These are phyloP conservation scores for Trypanosoma theileri DNA, from an alignment of 208 protist species.

Conservation along the genomic window DNA sequence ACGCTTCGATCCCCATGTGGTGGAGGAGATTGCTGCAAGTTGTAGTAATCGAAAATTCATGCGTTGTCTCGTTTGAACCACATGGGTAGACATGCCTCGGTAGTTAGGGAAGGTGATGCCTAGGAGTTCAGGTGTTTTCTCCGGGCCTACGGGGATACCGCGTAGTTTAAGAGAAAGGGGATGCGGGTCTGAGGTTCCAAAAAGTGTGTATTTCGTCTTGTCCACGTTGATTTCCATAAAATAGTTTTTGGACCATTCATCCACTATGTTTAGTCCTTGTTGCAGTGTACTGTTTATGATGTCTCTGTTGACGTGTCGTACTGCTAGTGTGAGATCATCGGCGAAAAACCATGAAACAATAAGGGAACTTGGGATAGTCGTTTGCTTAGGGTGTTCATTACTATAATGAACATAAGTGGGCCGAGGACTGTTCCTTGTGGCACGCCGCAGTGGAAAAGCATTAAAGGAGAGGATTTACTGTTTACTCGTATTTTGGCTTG, in stretches of 20 bases:
- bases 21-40: neutral
- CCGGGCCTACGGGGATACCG: too few species aligned
- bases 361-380: conserved; percentile 6
- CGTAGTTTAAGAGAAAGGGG: too few species aligned
- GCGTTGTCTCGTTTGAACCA: neutral
- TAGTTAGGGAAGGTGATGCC: neutral
- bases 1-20: conserved; percentile 5
- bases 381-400: conserved; percentile 30
- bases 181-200: neutral
- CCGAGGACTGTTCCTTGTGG: conserved; percentile 38
- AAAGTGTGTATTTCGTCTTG: conserved; percentile 10
- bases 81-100: neutral
- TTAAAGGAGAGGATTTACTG: conserved; percentile 5
- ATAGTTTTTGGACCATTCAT: neutral
- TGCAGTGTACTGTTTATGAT: conserved; percentile 11
- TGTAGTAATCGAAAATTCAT: neutral
- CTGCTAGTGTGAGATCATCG: conserved; percentile 35
- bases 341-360: conserved; percentile 30
- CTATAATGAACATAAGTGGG: conserved; percentile 33
- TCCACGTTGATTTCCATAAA: conserved; percentile 3
- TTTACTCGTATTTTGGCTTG: conserved; percentile 15
- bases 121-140: too few species aligned
- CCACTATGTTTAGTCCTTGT: neutral
- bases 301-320: neutral
- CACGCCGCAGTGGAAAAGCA: conserved; percentile 22